Conservation (phyloP, 129 eudicot genomes). For the Scalesia atractyloides region DNA sequence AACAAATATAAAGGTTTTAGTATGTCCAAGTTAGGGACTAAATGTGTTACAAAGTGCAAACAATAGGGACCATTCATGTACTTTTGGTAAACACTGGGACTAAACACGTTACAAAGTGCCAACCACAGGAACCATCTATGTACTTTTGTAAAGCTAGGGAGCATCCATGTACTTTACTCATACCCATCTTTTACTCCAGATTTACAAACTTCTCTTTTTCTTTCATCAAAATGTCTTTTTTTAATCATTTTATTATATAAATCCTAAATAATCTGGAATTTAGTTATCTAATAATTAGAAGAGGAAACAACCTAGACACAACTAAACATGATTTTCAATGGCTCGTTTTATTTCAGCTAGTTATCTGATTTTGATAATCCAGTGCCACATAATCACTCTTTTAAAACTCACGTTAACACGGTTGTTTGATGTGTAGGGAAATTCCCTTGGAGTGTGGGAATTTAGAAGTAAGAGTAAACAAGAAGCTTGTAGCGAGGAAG, state of each 20-base stretch:
- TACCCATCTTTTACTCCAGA: neutral
- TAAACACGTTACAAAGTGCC: too few relatives aligned
- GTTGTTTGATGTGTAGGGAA: constrained; percentile 38
- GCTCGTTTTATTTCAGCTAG: neutral
- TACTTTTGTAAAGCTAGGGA: too few relatives aligned
- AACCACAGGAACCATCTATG: too few relatives aligned
- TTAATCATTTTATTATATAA: neutral
- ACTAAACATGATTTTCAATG: neutral
- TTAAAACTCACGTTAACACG: neutral
- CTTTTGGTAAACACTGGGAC: too few relatives aligned
- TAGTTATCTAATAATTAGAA: constrained; percentile 2
- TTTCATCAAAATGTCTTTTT: neutral
- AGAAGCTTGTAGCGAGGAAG: constrained; percentile 46
- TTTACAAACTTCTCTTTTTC: neutral
- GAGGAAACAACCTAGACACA: constrained; percentile 1
- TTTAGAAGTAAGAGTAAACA: constrained; percentile 72
- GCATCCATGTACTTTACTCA: too few relatives aligned
- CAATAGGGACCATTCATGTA: too few relatives aligned
- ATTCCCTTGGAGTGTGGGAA: constrained; percentile 60
- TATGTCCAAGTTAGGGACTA: too few relatives aligned
- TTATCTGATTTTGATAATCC: constrained; percentile 3
- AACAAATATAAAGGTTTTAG: too few relatives aligned
- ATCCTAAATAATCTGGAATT: neutral
- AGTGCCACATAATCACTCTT: neutral
- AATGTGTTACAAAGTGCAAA: too few relatives aligned